phyloP scores from a whole-genome alignment of 2,329 filamentous ascomycete genomes.

The Piedraia hortae region DNA sequence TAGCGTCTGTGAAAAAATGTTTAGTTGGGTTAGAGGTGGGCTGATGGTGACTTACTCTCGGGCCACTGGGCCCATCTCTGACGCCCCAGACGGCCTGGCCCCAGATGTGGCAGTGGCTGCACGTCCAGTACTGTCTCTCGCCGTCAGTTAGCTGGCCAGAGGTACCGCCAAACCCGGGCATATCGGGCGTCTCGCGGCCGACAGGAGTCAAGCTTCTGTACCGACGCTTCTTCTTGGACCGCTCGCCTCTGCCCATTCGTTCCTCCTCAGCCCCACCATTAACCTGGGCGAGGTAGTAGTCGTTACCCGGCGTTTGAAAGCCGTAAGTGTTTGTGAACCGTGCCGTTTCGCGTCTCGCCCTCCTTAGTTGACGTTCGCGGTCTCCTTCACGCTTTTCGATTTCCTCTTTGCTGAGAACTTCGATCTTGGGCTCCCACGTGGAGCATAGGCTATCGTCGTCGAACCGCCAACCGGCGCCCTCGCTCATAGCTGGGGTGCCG shows the following conservation, averaged over 20 bases:
- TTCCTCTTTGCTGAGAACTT: conserved; percentile 62
- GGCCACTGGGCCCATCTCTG: conserved; percentile 61
- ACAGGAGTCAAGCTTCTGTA: conserved; percentile 70
- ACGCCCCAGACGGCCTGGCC: conserved; percentile 86
- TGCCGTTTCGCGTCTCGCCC: conserved; percentile 70
- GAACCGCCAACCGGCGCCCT: conserved; percentile 86
- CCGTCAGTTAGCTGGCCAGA: conserved; percentile 36
- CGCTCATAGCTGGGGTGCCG: conserved; percentile 16
- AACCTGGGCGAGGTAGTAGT: conserved; percentile 30
- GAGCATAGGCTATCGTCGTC: conserved; percentile 61
- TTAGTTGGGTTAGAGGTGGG: neutral
- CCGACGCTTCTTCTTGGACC: conserved; percentile 82
- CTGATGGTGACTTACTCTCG: conserved; percentile 33
- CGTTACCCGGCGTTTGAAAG: conserved; percentile 21
- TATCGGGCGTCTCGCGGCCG: conserved; percentile 59
- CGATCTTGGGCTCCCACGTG: conserved; percentile 25
- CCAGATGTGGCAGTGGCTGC: conserved; percentile 64
- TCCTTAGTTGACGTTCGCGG: conserved; percentile 65
- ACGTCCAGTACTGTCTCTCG: conserved; percentile 66
- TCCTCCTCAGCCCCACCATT: conserved; percentile 29
- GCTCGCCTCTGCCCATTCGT: conserved; percentile 69
- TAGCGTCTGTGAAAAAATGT: conserved; percentile 31
- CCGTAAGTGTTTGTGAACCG: conserved; percentile 28
- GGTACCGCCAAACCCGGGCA: conserved; percentile 35
- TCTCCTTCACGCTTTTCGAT: conserved; percentile 94